Conservation (phyloP, 2,329 filamentous ascomycete genomes). For the Rhynchosporium agropyri region DNA sequence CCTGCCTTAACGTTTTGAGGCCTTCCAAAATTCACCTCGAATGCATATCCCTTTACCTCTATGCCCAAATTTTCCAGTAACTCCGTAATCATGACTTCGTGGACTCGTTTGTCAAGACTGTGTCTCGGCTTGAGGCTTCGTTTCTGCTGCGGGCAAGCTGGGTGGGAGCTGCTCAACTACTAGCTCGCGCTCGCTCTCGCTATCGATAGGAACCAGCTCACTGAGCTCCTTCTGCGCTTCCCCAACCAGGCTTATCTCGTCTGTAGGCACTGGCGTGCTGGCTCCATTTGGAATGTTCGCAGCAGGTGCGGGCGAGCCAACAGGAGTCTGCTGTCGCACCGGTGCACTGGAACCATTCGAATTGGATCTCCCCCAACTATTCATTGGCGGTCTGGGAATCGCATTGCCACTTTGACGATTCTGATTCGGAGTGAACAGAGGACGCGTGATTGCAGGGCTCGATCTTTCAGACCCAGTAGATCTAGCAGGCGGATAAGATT, state of each 20-base stretch:
- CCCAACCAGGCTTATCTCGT: conserved; percentile 26
- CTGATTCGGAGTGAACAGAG: conserved; percentile 36
- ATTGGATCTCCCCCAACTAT: conserved; percentile 12
- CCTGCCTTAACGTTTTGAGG: conserved; percentile 2
- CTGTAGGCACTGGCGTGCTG: conserved; percentile 24
- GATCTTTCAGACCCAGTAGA: conserved; percentile 26
- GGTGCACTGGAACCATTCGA: conserved; percentile 33
- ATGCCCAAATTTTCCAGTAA: neutral
- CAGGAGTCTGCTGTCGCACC: conserved; percentile 29
- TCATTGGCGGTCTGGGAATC: conserved; percentile 41
- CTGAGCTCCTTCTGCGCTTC: conserved; percentile 28
- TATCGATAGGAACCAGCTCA: conserved; percentile 35
- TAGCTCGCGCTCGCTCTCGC: conserved; percentile 31
- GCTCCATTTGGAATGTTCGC: conserved; percentile 28
- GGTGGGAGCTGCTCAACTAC: conserved; percentile 29
- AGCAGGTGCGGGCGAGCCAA: conserved; percentile 33
- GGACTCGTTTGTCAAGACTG: conserved; percentile 7
- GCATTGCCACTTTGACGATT: conserved; percentile 30
- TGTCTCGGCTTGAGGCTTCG: neutral
- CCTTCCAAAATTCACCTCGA: conserved; percentile 1
- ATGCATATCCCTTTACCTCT: neutral
- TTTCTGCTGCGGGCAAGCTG: neutral
- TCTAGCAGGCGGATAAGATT: conserved; percentile 23
- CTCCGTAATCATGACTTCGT: conserved; percentile 15
- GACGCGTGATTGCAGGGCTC: conserved; percentile 35